Evolutionary conservation across 179 eudicot species (phyloP).

Genomic region (Gypsophila paniculata): DNA sequence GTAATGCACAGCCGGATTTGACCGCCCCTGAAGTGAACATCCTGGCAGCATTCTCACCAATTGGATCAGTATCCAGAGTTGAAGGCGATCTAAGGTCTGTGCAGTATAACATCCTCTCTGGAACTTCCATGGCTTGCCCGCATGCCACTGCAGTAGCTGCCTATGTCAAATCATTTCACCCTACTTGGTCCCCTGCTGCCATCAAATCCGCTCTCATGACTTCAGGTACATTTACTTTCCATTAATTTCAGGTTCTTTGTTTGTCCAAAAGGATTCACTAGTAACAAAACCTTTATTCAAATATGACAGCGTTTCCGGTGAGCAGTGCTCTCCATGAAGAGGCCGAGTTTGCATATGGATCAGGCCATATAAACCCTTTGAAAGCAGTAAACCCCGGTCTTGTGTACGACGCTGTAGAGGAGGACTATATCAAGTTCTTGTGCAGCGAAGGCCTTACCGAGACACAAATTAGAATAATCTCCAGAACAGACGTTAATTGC

Average conservation of each 20-base stretch:
- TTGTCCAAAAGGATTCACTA: too few species aligned
- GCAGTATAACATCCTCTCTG: neutral
- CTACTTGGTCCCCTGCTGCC: constrained; percentile 16
- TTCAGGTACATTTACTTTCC: neutral
- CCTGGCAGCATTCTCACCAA: constrained; percentile 15
- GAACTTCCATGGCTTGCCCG: constrained; percentile 11
- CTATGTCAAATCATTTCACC: constrained; percentile 12
- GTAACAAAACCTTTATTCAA: too few species aligned
- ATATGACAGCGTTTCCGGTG: too few species aligned
- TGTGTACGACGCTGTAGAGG: too few species aligned
- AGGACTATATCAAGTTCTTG: too few species aligned
- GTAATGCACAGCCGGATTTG: constrained; percentile 18
- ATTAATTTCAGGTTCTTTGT: too few species aligned
- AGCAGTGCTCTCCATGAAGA: too few species aligned
- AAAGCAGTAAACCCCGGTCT: too few species aligned
- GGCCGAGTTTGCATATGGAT: too few species aligned
- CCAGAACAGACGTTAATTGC: neutral
- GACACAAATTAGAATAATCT: constrained; percentile 13
- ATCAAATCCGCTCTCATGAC: constrained; percentile 17
- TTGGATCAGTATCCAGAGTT: neutral
- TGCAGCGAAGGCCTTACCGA: constrained; percentile 14
- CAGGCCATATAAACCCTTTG: too few species aligned
- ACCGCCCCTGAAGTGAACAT: constrained; percentile 4
- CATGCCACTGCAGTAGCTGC: constrained; percentile 10
- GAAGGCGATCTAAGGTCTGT: constrained; percentile 4